These are phyloP conservation scores for Talaromyces liani DNA, from an alignment of 495 filamentous ascomycete genomes.

Conservation along the genomic window DNA sequence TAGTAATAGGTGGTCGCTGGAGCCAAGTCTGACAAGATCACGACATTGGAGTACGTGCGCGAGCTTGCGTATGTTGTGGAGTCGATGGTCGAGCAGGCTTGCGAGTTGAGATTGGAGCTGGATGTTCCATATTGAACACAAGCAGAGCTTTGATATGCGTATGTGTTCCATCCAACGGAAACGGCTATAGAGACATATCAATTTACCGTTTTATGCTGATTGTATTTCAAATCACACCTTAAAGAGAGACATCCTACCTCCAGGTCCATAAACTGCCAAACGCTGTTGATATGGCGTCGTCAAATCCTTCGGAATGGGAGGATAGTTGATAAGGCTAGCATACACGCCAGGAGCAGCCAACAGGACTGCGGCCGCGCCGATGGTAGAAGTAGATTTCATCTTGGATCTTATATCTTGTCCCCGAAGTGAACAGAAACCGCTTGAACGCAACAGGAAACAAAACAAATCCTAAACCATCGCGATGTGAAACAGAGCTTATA, in stretches of 20 bases:
- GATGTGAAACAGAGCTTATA: background rate
- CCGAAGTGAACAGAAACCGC: background rate
- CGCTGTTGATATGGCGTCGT: conserved; percentile 53
- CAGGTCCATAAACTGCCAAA: conserved; percentile 47
- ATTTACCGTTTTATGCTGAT: background rate
- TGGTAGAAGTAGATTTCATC: background rate
- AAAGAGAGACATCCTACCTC: conserved; percentile 29
- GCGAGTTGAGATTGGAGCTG: conserved; percentile 16
- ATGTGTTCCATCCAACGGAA: conserved; percentile 51
- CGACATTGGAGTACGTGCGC: conserved; percentile 44
- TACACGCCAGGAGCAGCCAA: conserved; percentile 29
- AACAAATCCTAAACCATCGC: background rate
- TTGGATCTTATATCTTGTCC: background rate
- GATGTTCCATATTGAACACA: conserved; percentile 41
- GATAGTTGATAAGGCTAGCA: conserved; percentile 38
- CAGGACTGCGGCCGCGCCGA: conserved; percentile 19
- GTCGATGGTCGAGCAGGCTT: conserved; percentile 22
- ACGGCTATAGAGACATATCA: conserved; percentile 28
- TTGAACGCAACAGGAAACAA: background rate
- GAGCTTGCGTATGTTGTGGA: conserved; percentile 44
- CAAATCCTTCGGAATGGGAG: conserved; percentile 43
- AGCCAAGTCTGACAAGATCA: conserved; percentile 29
- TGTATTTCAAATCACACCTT: background rate
- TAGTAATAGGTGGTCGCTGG: conserved; percentile 48
- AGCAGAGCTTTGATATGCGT: conserved; percentile 23